Conservation (phyloP, 179 eudicot species). For the Pouteria campechiana region DNA sequence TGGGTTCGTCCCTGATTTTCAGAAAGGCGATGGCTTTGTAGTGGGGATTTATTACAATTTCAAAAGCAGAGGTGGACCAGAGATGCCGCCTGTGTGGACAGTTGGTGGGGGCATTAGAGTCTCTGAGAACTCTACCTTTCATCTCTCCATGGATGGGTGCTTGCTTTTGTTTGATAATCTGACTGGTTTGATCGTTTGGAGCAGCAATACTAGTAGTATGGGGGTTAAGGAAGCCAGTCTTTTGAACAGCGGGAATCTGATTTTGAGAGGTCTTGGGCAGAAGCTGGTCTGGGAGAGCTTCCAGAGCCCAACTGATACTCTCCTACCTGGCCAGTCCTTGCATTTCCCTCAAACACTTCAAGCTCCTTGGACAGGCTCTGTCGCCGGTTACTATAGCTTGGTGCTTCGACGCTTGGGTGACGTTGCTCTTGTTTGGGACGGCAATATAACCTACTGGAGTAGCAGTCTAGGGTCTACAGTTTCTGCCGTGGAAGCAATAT, state of each 20-base stretch:
- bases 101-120: constrained; percentile 55
- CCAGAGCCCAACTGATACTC: constrained; percentile 36
- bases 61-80: constrained; percentile 21
- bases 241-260: constrained; percentile 46
- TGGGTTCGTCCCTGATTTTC: constrained; percentile 35
- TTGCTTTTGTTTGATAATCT: constrained; percentile 31
- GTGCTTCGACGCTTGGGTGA: constrained; percentile 30
- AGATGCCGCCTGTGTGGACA: constrained; percentile 53
- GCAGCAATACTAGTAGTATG: constrained; percentile 40
- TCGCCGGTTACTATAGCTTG: constrained; percentile 40
- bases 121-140: constrained; percentile 36
- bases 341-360: constrained; percentile 45
- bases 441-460: constrained; percentile 60
- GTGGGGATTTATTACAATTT: constrained; percentile 51
- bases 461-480: constrained; percentile 15
- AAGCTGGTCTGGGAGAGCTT: constrained; percentile 52
- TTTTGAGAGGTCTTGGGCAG: constrained; percentile 19
- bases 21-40: constrained; percentile 23
- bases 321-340: constrained; percentile 45
- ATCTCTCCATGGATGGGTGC: constrained; percentile 41
- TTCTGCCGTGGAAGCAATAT: constrained; percentile 25
- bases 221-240: constrained; percentile 46
- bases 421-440: constrained; percentile 52
- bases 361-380: constrained; percentile 35
- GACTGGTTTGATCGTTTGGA: constrained; percentile 35